A percentile compares a stretch with the other conserved stretches of the same genome.
Conservation (phyloP, 306 rosid genomes). For the Ormosia semicastrata region DNA sequence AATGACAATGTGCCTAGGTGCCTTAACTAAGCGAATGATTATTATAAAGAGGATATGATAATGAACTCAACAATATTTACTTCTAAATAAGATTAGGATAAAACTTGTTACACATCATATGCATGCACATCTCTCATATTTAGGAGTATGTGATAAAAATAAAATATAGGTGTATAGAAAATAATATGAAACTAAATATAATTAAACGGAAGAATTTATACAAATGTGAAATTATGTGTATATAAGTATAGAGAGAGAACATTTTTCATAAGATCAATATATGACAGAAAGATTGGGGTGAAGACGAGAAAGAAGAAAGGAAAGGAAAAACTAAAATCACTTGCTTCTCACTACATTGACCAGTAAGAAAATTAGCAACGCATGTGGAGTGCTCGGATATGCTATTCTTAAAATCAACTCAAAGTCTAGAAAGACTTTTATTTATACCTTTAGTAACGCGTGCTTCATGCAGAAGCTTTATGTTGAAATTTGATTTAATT, state of each 20-base stretch:
- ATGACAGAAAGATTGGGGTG: not conserved
- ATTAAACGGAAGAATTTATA: too few species aligned
- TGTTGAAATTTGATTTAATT: not conserved
- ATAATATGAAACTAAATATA: too few species aligned
- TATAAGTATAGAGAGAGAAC: too few species aligned
- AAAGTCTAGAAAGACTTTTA: not conserved
- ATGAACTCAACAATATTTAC: not conserved
- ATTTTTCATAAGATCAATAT: not conserved
- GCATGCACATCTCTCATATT: too few species aligned
- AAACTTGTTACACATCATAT: too few species aligned
- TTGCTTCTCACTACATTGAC: constrained; percentile 31
- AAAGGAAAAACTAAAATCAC: not conserved
- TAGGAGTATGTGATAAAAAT: too few species aligned
- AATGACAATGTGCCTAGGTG: constrained; percentile 12
- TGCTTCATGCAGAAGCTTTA: not conserved
- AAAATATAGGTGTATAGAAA: too few species aligned
- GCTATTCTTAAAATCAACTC: constrained; percentile 25
- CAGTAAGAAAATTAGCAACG: not conserved
- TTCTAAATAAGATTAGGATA: not conserved
- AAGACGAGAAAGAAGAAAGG: not conserved
- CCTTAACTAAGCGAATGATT: not conserved
- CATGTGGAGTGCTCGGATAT: constrained; percentile 29
- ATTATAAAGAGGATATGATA: not conserved
- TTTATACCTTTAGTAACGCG: constrained; percentile 4
- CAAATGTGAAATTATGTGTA: too few species aligned